These are phyloP conservation scores for Francoa sonchifolia DNA, from an alignment of 441 rosid genomes.

Conservation along the genomic window DNA sequence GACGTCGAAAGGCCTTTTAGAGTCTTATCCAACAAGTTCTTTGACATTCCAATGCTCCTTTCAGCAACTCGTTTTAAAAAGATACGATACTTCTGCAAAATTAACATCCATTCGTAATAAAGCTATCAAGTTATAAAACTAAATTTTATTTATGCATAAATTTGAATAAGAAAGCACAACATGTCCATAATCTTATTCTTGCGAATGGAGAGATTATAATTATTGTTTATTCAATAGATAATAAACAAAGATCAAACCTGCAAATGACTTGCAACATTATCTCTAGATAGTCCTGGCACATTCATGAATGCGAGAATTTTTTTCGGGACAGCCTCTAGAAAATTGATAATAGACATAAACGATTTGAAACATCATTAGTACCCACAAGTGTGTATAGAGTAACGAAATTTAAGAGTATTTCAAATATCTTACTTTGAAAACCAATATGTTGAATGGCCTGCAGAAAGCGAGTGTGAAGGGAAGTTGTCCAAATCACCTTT, in stretches of 20 bases:
- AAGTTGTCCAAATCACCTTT: constrained; percentile 53
- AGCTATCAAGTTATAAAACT: not conserved
- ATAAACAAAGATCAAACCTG: constrained; percentile 37
- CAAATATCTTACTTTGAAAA: constrained; percentile 46
- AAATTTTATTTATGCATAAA: not conserved
- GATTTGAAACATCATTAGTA: not conserved
- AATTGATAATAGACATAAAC: constrained; percentile 7
- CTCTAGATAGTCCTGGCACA: constrained; percentile 56
- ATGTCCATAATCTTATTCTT: too few species aligned
- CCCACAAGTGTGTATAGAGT: not conserved
- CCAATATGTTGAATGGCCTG: constrained; percentile 50
- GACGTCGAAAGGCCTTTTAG: too few species aligned
- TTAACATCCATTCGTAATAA: not conserved
- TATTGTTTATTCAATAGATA: not conserved
- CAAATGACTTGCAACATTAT: constrained; percentile 81
- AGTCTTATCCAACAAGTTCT: too few species aligned
- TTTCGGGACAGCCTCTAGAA: constrained; percentile 74
- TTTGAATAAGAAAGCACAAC: not conserved
- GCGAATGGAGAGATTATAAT: too few species aligned
- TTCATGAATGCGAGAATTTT: constrained; percentile 66
- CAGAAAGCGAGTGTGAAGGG: constrained; percentile 55
- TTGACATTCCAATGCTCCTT: too few species aligned
- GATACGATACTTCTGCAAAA: not conserved
- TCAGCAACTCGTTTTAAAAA: not conserved
- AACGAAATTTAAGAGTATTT: not conserved